Evolutionary conservation across 306 rosid species (phyloP), one percentile per base, ranked within the genome.

Genomic region (Herpetospermum pedunculosum): DNA sequence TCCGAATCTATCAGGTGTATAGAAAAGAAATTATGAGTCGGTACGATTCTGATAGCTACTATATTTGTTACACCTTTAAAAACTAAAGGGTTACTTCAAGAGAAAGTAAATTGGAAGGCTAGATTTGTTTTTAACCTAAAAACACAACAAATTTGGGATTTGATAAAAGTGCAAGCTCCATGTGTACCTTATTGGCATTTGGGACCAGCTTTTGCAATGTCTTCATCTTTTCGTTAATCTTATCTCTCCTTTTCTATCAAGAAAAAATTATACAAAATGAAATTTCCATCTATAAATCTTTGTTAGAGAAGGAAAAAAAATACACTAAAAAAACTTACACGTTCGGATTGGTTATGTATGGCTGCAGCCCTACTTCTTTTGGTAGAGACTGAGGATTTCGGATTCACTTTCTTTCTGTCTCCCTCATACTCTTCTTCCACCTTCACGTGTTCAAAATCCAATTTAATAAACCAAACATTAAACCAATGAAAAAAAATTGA

Each of bases 191-290:
- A 81, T 89, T 89, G 83, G 99, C 91, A 88, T 86, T 94, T 79
- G 99, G 97, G 86, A 94, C 99, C 89, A 94, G 83, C 88, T 91
- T 91, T 81, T 91, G 99, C 81, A 94, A 76, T 47, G 99, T 87
- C 88, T 88, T 91, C 97, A 94, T 91, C 87, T 92, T 88, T 64
- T 94, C 91, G 85, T 91, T 94, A 79, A 94, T 94, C 86, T 89
- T 94, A 78, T 94, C 97, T 84, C 99, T 88, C 85, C 99, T 91
- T 87, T 94, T 94, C 99, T 94, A 81, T 19, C 12, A 77, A 30
- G 35, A 18, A 30, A 73, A 6, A 55, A 57, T 2, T 37, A 48
- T 50, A 3, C 14, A 8, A 41, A 2, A 25, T 28, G 0, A 21
- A 11, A n/a, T 32, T 50, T 49, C 4, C 4, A 69, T 40, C 8